Evolutionary conservation across 768 basidiomycete genomes (phyloP), one percentile per base, ranked within the genome.

Genomic region (Leccinellum albellum): DNA sequence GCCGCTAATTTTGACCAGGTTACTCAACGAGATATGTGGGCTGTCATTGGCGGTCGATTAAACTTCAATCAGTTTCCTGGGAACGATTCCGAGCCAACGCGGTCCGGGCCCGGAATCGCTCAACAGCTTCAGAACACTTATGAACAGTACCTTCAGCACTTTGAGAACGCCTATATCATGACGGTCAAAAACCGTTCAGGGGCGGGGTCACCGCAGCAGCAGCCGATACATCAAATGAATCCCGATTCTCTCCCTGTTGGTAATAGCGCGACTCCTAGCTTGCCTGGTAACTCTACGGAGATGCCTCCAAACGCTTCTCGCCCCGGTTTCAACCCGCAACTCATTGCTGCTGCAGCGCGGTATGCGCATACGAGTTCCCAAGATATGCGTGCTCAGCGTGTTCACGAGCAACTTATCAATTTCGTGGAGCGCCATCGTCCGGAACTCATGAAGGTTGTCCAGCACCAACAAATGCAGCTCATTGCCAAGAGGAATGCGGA

Each of bases 1-100:
- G 65, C 62, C 51, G 23, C 37, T 55, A 45, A 44, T 45, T 46
- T 23, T 37, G 42, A 59, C n/a, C 53, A 87, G 86, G 80, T 86
- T 13, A 74, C 74, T 24, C 71, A 73, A 55, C 78, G 79, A 48
- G 86, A 88, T 32, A 59, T 76, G 56, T 90, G 88, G 89, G 64
- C 79, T 15, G 73, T 86, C 46, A 81, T 91, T 55, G 89, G 81
- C 17, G 88, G 80, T n/a, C 79, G 78, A 23, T 75, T 91, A 70
- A 85, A 83, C 17, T 82, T 85, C 63, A 78, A 85, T 3, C 78
- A 84, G 53, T 87, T 89, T 61, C 84, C 84, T 3, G 85, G 78
- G 4, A 80, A 73, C 12, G 84, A 82, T 1, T 69, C 75, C 4
- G 84, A 88, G 58, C 86, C 88, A 12, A 76, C 82, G 5, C 84